Evolutionary conservation across 805 yeast species (phyloP).

Genomic region (Alloascoidea africana): DNA sequence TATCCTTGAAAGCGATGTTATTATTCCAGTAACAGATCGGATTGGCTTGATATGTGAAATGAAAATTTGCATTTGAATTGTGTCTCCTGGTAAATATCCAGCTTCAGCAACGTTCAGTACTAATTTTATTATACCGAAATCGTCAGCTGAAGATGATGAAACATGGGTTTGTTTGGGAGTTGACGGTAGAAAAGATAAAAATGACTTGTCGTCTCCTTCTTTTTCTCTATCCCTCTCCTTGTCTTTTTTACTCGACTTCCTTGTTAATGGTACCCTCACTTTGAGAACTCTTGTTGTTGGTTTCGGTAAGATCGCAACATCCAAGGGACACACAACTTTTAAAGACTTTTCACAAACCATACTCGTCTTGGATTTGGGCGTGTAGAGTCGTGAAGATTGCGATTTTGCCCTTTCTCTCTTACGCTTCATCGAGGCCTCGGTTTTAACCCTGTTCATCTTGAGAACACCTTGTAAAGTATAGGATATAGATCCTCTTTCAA

Average conservation of each 20-base stretch:
- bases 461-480: conserved; percentile 23
- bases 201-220: background rate
- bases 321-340: conserved; percentile 52
- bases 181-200: no score
- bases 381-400: background rate
- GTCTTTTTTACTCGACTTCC: no score
- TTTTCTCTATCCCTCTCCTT: conserved; percentile 16
- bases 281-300: conserved; percentile 41
- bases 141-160: background rate
- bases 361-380: no score
- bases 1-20: conserved; percentile 66
- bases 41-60: conserved; percentile 59
- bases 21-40: conserved; percentile 57
- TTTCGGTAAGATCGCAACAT: conserved; percentile 48
- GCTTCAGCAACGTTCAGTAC: conserved; percentile 35
- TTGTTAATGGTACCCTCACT: conserved; percentile 40
- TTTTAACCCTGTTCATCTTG: conserved; percentile 9
- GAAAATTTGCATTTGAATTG: conserved; percentile 53
- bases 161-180: background rate
- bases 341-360: conserved; percentile 6
- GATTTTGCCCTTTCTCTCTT: background rate
- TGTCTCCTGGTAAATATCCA: conserved; percentile 72
- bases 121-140: conserved; percentile 16
- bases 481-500: conserved; percentile 73
- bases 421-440: no score